Conservation (phyloP, 2,329 filamentous ascomycete genomes). For the Colletotrichum sp. region DNA sequence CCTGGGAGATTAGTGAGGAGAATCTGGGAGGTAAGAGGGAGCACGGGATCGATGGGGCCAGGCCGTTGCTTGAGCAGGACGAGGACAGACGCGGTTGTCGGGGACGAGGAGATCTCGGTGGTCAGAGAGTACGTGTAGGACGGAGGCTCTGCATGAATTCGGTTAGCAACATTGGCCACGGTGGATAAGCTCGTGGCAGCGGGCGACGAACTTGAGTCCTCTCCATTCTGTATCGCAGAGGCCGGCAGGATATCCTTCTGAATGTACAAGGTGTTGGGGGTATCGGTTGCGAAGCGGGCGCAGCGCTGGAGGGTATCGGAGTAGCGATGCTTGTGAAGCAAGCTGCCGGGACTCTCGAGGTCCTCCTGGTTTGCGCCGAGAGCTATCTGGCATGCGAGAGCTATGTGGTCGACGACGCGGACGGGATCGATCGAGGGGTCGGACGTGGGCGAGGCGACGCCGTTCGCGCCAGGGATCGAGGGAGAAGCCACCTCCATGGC, state of each 20-base stretch:
- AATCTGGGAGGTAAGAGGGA: slow-evolving; percentile 86
- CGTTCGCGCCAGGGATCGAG: slow-evolving; percentile 50
- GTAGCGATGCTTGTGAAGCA: slow-evolving; percentile 76
- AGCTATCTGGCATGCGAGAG: slow-evolving; percentile 72
- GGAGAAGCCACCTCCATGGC: slow-evolving; percentile 61
- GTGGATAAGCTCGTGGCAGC: neutral
- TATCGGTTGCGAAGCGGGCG: slow-evolving; percentile 86
- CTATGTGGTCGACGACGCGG: slow-evolving; percentile 74
- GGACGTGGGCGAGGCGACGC: slow-evolving; percentile 44
- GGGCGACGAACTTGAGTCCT: slow-evolving; percentile 24
- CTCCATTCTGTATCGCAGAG: slow-evolving; percentile 55
- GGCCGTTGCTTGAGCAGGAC: slow-evolving; percentile 85
- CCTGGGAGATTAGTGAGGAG: slow-evolving; percentile 93
- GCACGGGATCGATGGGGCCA: slow-evolving; percentile 81
- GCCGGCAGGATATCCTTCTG: slow-evolving; percentile 76
- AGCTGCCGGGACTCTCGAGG: slow-evolving; percentile 79
- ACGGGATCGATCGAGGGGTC: slow-evolving; percentile 69
- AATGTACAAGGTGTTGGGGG: slow-evolving; percentile 87
- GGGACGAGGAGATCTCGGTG: slow-evolving; percentile 79
- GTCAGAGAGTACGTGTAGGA: slow-evolving; percentile 80
- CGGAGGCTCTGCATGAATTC: slow-evolving; percentile 38
- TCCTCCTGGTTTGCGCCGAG: slow-evolving; percentile 79
- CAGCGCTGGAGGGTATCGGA: slow-evolving; percentile 86
- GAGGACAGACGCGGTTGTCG: slow-evolving; percentile 84
- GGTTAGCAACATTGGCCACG: slow-evolving; percentile 27